phyloP scores from a whole-genome alignment of 805 yeast genomes.

The Saturnispora zaruensis region DNA sequence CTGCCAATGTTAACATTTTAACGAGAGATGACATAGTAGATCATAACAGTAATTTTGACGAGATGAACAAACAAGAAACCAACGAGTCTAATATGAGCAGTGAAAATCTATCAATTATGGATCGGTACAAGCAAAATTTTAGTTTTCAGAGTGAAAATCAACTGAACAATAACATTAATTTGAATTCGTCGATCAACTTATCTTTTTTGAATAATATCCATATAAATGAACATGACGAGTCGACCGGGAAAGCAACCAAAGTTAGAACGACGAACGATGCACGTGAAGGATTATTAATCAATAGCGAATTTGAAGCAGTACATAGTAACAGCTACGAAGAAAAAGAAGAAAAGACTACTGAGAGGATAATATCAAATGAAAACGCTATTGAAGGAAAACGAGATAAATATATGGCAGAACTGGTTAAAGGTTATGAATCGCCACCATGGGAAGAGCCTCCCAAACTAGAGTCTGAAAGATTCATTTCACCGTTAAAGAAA shows the following conservation, averaged over 20 bases:
- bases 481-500: slow-evolving; percentile 7
- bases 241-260: slow-evolving; percentile 6
- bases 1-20: slow-evolving; percentile 27
- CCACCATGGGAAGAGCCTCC: slow-evolving; percentile 30
- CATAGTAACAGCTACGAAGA: background rate
- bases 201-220: background rate
- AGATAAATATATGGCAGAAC: slow-evolving; percentile 10
- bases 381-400: slow-evolving; percentile 5
- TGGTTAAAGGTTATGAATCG: slow-evolving; percentile 24
- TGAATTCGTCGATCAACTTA: slow-evolving; percentile 1
- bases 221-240: slow-evolving; percentile 10
- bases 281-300: too few relatives aligned
- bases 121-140: slow-evolving; percentile 13
- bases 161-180: background rate
- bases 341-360: background rate
- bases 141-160: slow-evolving; percentile 1
- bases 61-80: background rate
- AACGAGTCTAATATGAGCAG: background rate
- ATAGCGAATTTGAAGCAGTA: background rate
- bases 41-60: background rate
- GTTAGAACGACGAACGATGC: background rate
- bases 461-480: slow-evolving; percentile 20
- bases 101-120: slow-evolving; percentile 4
- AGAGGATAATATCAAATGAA: background rate
- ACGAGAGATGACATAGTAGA: slow-evolving; percentile 12